Conservation (phyloP, 768 basidiomycete genomes). For the Sporobolomyces pararoseus region DNA sequence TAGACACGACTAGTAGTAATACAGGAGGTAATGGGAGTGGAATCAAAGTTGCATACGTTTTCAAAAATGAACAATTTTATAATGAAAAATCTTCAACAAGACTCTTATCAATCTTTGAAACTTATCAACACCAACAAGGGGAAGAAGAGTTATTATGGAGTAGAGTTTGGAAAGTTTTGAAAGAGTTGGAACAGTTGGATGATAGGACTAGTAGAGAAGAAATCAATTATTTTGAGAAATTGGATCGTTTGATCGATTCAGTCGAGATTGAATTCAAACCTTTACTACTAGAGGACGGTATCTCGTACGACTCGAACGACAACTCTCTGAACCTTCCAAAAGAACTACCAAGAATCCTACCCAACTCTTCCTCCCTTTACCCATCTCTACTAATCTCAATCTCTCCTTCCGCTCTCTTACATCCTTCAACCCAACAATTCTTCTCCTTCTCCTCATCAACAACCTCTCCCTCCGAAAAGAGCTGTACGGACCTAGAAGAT, state of each 20-base stretch:
- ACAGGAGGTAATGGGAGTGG: not conserved
- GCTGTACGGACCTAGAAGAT: too few relatives aligned
- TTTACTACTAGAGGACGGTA: too few relatives aligned
- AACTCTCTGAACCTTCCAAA: not conserved
- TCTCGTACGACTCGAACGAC: too few relatives aligned
- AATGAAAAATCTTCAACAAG: not conserved
- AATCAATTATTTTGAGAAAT: slow-evolving; percentile 8
- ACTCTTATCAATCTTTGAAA: slow-evolving; percentile 2
- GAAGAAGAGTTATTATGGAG: not conserved
- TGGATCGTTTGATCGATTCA: not conserved
- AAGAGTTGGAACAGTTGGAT: slow-evolving; percentile 26
- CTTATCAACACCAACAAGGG: not conserved
- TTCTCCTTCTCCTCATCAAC: not conserved
- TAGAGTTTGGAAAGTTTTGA: not conserved
- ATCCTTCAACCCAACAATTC: not conserved
- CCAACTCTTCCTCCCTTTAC: not conserved
- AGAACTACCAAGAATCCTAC: not conserved
- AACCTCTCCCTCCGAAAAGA: not conserved
- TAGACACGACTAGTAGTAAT: too few relatives aligned
- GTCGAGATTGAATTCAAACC: not conserved
- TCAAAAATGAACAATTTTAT: slow-evolving; percentile 8
- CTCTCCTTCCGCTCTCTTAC: not conserved
- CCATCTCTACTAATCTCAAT: not conserved
- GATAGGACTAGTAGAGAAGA: slow-evolving; percentile 22
- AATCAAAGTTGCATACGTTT: slow-evolving; percentile 35